phyloP scores from a whole-genome alignment of 2,329 filamentous ascomycete genomes.

The Trichoderma asperellum region DNA sequence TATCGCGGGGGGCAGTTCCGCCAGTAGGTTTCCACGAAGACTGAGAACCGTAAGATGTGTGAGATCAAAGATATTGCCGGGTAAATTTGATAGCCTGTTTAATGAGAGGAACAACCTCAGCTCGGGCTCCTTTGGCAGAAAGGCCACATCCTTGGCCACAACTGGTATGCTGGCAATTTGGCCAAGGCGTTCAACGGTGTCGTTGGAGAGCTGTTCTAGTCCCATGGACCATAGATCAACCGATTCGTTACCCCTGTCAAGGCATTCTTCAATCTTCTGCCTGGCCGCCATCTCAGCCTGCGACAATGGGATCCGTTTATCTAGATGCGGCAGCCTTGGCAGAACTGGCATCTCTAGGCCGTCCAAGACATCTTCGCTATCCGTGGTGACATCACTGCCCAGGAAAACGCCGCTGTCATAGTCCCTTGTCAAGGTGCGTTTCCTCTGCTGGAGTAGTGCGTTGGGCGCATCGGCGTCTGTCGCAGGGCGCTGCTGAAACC shows the following conservation, averaged over 20 bases:
- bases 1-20: conserved; percentile 64
- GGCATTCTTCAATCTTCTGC: conserved; percentile 53
- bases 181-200: conserved; percentile 59
- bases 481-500: conserved; percentile 65
- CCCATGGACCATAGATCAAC: conserved; percentile 65
- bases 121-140: conserved; percentile 60
- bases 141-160: conserved; percentile 60
- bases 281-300: conserved; percentile 51
- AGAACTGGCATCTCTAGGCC: conserved; percentile 39
- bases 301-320: conserved; percentile 40
- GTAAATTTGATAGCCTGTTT: conserved; percentile 61
- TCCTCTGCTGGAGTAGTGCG: conserved; percentile 45
- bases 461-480: conserved; percentile 49
- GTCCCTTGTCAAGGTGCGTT: conserved; percentile 60
- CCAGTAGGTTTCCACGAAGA: conserved; percentile 65
- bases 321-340: conserved; percentile 46
- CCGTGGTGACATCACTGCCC: conserved; percentile 59
- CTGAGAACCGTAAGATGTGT: conserved; percentile 66
- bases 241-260: conserved; percentile 62
- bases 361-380: conserved; percentile 48
- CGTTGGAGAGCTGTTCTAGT: conserved; percentile 58
- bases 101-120: conserved; percentile 65
- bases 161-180: conserved; percentile 58
- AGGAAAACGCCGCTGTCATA: conserved; percentile 73
- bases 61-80: conserved; percentile 64